These are phyloP conservation scores for Beauveria pseudobassiana DNA, from an alignment of 2,329 filamentous ascomycete species.

Conservation along the genomic window DNA sequence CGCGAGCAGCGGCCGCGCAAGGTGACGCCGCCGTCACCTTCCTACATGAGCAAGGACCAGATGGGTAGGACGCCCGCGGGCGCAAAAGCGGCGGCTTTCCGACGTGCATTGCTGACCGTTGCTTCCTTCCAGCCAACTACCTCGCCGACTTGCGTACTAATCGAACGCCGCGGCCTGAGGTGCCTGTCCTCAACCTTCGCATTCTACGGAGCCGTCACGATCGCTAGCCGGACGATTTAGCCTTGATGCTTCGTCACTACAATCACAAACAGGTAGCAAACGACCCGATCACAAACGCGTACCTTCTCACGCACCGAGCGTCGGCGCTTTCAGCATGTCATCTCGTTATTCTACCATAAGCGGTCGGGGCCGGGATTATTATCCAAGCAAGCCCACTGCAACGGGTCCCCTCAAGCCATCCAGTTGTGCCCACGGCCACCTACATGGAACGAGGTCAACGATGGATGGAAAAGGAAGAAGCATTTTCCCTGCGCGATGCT, in stretches of 20 bases:
- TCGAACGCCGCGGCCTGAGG: constrained; percentile 60
- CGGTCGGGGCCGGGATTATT: constrained; percentile 43
- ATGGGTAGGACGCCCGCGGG: constrained; percentile 42
- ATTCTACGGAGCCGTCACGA: constrained; percentile 25
- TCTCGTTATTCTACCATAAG: constrained; percentile 43
- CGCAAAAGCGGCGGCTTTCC: constrained; percentile 2
- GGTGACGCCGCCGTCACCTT: constrained; percentile 52
- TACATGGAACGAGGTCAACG: constrained; percentile 68
- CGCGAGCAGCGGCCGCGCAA: constrained; percentile 37
- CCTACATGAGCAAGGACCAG: constrained; percentile 60
- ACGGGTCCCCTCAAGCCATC: constrained; percentile 44
- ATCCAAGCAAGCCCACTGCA: constrained; percentile 32
- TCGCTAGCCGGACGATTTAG: constrained; percentile 22
- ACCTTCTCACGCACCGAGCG: constrained; percentile 30
- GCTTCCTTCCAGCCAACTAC: constrained; percentile 50
- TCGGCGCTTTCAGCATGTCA: constrained; percentile 36
- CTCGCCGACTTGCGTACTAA: constrained; percentile 63
- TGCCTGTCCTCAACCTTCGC: constrained; percentile 53
- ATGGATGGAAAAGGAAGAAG: constrained; percentile 78
- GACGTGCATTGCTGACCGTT: constrained; percentile 14
- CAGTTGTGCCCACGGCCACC: constrained; percentile 54
- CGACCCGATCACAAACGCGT: constrained; percentile 19
- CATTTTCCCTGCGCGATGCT: constrained; percentile 59
- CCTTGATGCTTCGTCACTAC: constrained; percentile 23
- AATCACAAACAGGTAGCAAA: constrained; percentile 15